These are phyloP conservation scores for Pulveroboletus sp. DNA, from an alignment of 768 basidiomycete genomes.

Conservation along the genomic window DNA sequence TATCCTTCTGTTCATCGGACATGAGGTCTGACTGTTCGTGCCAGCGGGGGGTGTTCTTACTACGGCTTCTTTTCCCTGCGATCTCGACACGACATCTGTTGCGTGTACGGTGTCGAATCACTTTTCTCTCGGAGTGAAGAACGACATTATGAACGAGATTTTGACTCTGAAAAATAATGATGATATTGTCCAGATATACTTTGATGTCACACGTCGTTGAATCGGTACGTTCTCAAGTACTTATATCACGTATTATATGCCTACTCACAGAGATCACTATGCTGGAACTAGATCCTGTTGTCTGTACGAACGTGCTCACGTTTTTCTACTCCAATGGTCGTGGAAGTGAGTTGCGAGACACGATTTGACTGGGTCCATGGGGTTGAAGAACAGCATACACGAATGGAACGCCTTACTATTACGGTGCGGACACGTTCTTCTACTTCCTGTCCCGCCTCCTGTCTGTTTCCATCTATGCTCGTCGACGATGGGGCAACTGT, in stretches of 20 bases:
- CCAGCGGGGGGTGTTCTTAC: slow-evolving; percentile 9
- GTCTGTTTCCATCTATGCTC: slow-evolving; percentile 16
- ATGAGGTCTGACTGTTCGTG: neutral
- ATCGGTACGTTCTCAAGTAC: slow-evolving; percentile 11
- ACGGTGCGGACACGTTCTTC: slow-evolving; percentile 14
- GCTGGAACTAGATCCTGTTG: slow-evolving; percentile 10
- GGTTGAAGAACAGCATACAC: slow-evolving; percentile 23
- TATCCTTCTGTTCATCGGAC: neutral
- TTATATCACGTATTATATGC: no score
- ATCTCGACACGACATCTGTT: slow-evolving; percentile 16
- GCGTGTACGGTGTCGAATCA: slow-evolving; percentile 17
- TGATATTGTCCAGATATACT: slow-evolving; percentile 19
- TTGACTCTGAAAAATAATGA: neutral
- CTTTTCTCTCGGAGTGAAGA: neutral
- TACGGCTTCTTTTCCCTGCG: slow-evolving; percentile 11
- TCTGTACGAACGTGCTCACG: slow-evolving; percentile 18
- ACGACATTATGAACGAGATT: no score
- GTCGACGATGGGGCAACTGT: slow-evolving; percentile 10
- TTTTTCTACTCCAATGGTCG: slow-evolving; percentile 21
- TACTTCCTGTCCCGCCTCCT: slow-evolving; percentile 19
- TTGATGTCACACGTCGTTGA: slow-evolving; percentile 17
- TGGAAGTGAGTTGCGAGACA: slow-evolving; percentile 14
- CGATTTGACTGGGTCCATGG: slow-evolving; percentile 4
- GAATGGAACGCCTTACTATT: slow-evolving; percentile 18
- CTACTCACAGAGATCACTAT: no score